Evolutionary conservation across 768 basidiomycete genomes (phyloP), one percentile per base, ranked within the genome.

Genomic region (Russula lepida): DNA sequence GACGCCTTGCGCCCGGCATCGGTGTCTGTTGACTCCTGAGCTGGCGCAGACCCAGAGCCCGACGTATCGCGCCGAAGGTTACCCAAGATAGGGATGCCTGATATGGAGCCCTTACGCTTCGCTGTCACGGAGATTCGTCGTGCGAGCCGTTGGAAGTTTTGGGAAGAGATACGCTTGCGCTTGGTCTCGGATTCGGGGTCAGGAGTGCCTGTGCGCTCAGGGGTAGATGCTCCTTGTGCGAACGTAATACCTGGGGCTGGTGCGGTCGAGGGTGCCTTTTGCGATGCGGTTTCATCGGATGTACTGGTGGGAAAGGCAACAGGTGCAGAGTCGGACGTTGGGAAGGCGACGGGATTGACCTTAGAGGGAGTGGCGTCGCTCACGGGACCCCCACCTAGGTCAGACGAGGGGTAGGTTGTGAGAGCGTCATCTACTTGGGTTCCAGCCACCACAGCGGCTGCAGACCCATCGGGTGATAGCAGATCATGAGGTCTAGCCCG

Each of bases 131-230:
- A 90, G 58, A 92, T 85, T 63, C 83, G 78, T 62, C 88, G 77
- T 17, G 89, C 90, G 39, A 92, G 69, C 19, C 88, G 81, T 70
- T 90, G 88, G 77, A 93, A 89, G 68, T 92, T 92, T 70, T 93
- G 90, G 28, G 88, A 87, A 9, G 88, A 85, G 60, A 88, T 89
- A 21, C 88, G 81, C 69, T 86, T 89, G 63, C 89, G 78, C 75
- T 89, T 90, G 35, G 82, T 82, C 68, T 89, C 89, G n/a, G 80
- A 70, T 3, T 87, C 88, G 1, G 78, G 78, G 68, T 90, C 87
- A 6, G 89, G 88, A 7, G 88, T 83, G n/a, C 81, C 83, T 39
- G 79, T 80, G 32, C 88, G 84, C 3, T 82, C 76, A n/a, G 86
- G 85, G 4, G 83, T 78, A 44, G 78, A 62, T 32, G 80, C 74